Evolutionary conservation across 805 yeast genomes (phyloP), one percentile per base, ranked within the genome.

Genomic region (Wickerhamomyces ciferrii): DNA sequence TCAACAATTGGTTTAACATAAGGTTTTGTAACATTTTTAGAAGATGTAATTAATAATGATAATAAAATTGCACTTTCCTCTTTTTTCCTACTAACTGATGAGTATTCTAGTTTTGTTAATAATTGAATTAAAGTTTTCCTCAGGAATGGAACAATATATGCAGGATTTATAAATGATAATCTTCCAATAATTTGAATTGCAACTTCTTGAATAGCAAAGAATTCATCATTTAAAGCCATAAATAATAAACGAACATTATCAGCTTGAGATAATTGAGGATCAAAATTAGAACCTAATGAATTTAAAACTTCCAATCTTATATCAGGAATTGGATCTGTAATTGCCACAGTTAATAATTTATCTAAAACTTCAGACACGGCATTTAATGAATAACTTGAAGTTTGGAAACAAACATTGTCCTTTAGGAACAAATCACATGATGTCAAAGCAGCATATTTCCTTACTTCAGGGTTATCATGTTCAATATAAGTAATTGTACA

Each of bases 201-300:
- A 15, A 81, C 85, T 55, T 86, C 81, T 46, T 96, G 77, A 11
- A 94, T 85, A 11, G 80, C 81, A 60, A 94, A 94, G 2, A 78
- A 78, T 63, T 92, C 98, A 66, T 94, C 99, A 60, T 94, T 87
- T 47, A 92, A 69, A 0, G 97, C 92, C 71, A 91, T 87, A 57
- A 92, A 88, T 20, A 94, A 70, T 14, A 91, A 66, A 45, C 88
- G 74, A 29, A 91, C 92, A 62, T 90, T 91, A 49, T 87, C 96
- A 1, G 97, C 95, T 62, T 94, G 98, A 0, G 97, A 88, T 29
- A 94, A 66, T 58, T 94, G 98, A 0, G 96, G 87, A 58, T 94
- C 97, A 61, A 92, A 87, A 48, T 76, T 75, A 2, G 82, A 76
- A 34, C 87, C 87, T 35, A 95, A 69, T 41, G 90, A 76, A 43